phyloP scores from a whole-genome alignment of 257 asterid genomes.

The Solanum ahanhuiri region DNA sequence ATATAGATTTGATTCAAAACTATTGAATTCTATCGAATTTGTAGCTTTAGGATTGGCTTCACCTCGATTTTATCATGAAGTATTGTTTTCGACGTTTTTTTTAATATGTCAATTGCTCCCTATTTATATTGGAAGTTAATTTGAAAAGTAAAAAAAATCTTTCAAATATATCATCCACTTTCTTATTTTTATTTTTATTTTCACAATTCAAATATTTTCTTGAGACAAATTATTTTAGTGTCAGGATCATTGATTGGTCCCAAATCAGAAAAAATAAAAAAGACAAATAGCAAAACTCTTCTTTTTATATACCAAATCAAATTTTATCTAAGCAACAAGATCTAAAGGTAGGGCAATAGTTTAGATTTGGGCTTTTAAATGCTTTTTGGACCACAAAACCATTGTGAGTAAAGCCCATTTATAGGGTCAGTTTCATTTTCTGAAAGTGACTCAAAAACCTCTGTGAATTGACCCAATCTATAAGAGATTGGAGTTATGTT shows the following conservation, averaged over 20 bases:
- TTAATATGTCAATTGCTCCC: neutral
- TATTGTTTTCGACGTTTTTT: neutral
- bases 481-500: neutral
- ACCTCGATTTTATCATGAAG: neutral
- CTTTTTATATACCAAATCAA: neutral
- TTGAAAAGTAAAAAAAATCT: neutral
- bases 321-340: neutral
- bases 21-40: neutral
- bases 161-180: neutral
- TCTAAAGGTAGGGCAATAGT: neutral
- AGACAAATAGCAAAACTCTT: neutral
- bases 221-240: neutral
- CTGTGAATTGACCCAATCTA: neutral
- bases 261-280: neutral
- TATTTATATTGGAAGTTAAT: neutral
- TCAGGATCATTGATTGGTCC: neutral
- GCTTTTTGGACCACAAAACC: neutral
- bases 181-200: neutral
- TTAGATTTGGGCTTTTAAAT: neutral
- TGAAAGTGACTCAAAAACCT: neutral
- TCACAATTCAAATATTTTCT: neutral
- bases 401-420: neutral
- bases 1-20: neutral
- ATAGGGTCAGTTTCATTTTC: neutral
- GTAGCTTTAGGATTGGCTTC: neutral